Evolutionary conservation across 2,329 filamentous ascomycete genomes (phyloP), one percentile per base, ranked within the genome.

Genomic region (Aureobasidium leucospermi): DNA sequence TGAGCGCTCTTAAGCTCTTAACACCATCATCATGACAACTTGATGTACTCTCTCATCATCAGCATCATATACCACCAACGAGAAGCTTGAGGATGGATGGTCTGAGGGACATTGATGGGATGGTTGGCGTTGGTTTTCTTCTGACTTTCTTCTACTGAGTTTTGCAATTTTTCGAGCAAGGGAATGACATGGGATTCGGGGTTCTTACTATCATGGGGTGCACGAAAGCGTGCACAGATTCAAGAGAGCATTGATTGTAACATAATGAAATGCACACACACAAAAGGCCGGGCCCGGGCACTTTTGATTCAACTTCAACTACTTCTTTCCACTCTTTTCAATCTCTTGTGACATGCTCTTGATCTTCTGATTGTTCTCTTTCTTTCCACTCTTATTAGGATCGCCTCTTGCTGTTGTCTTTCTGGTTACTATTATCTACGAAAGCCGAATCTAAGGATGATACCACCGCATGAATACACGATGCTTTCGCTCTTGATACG

Each of bases 1-100:
- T 69, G 78, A 80, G 77, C 78, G 78, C 64, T 79, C 78, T 74
- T 80, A 79, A 68, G 66, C 48, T 56, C 64, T 60, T 61, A 23
- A 23, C 13, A 58, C 61, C 61, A 62, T 61, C 63, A 65, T 64
- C 61, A 63, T 41, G 56, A 65, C 63, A 62, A 65, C 64, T 28
- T 61, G 47, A 49, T 38, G 43, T 55, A 60, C 55, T 19, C 59
- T 49, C 45, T 39, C 48, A 15, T 41, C 56, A 58, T 51, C 47
- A 39, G 41, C 58, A 59, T 55, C 61, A 52, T 42, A 58, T 58
- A 59, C 56, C 58, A 46, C 19, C 61, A 60, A 49, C 43, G 38
- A 46, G 42, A 60, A 53, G 59, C 42, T 34, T 53, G 51, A 48
- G 28, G 60, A 62, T 60, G 59, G 53, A 60, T 58, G 47, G 31